These are phyloP conservation scores for Tetrahymena borealis DNA, from an alignment of 73 alveolate species.

Conservation along the genomic window DNA sequence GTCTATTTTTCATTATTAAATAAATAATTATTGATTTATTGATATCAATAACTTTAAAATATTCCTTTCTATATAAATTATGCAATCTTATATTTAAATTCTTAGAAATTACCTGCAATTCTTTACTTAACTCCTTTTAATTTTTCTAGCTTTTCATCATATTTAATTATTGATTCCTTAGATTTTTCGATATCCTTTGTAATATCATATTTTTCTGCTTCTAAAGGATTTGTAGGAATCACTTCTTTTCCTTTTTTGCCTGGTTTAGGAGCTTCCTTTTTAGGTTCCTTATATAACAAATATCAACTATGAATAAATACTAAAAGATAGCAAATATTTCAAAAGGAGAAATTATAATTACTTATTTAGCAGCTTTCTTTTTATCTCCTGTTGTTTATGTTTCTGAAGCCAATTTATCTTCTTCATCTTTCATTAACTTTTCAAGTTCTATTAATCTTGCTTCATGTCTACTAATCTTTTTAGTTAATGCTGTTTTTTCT, in stretches of 20 bases:
- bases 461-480: conserved; percentile 16
- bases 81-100: neutral
- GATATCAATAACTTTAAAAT: neutral
- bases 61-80: neutral
- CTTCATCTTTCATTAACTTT: conserved; percentile 18
- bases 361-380: conserved; percentile 29
- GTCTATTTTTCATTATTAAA: neutral
- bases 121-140: conserved; percentile 1
- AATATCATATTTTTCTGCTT: conserved; percentile 28
- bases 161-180: conserved; percentile 5
- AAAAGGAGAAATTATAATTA: neutral
- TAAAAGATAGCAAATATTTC: neutral
- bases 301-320: neutral
- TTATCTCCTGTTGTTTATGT: conserved; percentile 13
- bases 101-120: neutral
- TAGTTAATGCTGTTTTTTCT: conserved; percentile 3
- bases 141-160: conserved; percentile 18
- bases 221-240: conserved; percentile 31
- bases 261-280: conserved; percentile 32
- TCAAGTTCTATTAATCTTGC: conserved; percentile 12
- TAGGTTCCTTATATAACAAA: conserved; percentile 18
- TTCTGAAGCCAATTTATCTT: neutral
- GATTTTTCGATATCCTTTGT: conserved; percentile 32
- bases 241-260: conserved; percentile 39
- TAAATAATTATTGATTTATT: neutral